Base-by-base conservation (phyloP, 1,284 basidiomycete species). In the Xerocomus nothofagi region DNA sequence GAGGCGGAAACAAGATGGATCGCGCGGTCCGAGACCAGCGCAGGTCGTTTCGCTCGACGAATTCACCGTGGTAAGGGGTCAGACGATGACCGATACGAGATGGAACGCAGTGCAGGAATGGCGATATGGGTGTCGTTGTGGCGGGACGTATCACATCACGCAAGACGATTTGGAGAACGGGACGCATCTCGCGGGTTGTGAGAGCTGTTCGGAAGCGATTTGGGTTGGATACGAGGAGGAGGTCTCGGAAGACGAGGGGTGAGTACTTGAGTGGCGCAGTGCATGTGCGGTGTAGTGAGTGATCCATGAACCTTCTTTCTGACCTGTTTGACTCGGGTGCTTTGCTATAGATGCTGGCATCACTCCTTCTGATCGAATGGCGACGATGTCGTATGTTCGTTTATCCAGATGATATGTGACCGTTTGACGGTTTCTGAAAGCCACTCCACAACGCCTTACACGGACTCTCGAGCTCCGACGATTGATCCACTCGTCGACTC, bases 11-110 rank as follows among this genome's bases (percentile, higher is more conserved):
- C 45, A 34, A 36, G 21, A 47, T 9, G 48, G 38, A 50, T 56
- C 58, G 41, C 49, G 48, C 15, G 72, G 70, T 4, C 80, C 83
- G 17, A 72, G 88, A 47, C 87, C 88, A 3, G 87, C 88, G 0
- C 83, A 89, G 55, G 70, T 88, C n/a, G 68, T 91, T 21, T 90
- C 88, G 1, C 71, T 91, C 21, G 85, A 87, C 47, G 86, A 88
- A 0, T 90, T 90, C 57, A 68, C 73, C 3, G 14, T 4, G 17
- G 17, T 26, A 17, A 43, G n/a, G n/a, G n/a, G n/a, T n/a, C n/a
- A 39, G 21, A 8, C 27, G 15, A 8, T 21, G 36, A 20, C n/a
- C 11, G 49, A 24, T 10, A 63, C 66, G 4, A 55, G 50, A 37
- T 24, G 33, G 4, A 24, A 44, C 3, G 34, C 37, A 38, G 21